Base-by-base conservation (phyloP, 1,139 yeast genomes). In the Geotrichum klebahnii region DNA sequence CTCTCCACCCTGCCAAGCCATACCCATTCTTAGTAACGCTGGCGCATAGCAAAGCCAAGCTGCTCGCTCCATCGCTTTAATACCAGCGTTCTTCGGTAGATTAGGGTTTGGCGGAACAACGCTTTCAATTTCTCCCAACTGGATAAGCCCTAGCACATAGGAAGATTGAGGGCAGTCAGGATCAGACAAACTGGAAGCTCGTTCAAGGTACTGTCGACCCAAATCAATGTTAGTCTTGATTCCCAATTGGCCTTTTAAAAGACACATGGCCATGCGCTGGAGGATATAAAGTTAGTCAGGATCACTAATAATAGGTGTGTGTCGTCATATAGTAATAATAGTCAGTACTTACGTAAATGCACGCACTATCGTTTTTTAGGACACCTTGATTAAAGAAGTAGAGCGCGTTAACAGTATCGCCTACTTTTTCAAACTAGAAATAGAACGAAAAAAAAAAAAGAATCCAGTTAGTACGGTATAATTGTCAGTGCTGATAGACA, bases 121-220 rank as follows among this genome's bases (percentile, higher is more conserved):
- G 37, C 59, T 53, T 9, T 62, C 61, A 8, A 65, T 54, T 48
- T 69, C 72, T 20, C 68, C 70, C 12, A 68, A 59, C 41, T 62
- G 63, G 22, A 68, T 54, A 42, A 67, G 57, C 16, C 72, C 73
- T 41, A 63, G 61, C 31, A 69, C 58, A 52, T 63, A 69, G 2
- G 70, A 64, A 1, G 71, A 62, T 46, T 66, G 70, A 3, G 73
- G 69, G 50, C 68, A 67, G 51, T 69, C 73, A 1, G 67, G 63
- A 46, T 69, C 72, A 16, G 67, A 60, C 5, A 53, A 56, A 12
- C 55, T 46, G 16, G 68, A 59, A 2, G 70, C 62, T 14, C 56
- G 53, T 46, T 62, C 64, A 22, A 69, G 55, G 19, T 59, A 57
- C 16, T 57, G 52, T 28, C 66, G 48, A 0, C 69, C 73, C 31